phyloP scores from a whole-genome alignment of 768 basidiomycete species.

The Collybia sp. region DNA sequence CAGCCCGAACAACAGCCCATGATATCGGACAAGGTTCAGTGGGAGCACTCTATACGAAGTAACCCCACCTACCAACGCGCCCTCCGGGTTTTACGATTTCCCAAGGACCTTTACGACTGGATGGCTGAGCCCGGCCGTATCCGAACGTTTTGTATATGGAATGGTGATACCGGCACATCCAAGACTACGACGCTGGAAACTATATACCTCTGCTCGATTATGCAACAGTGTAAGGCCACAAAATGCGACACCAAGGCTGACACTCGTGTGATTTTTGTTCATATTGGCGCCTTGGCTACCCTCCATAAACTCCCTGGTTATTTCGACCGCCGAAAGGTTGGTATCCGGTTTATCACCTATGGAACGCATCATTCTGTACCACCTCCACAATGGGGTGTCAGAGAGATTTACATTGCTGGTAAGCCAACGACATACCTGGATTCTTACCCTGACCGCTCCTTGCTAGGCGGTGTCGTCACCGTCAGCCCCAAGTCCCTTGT shows the following conservation, averaged over 20 bases:
- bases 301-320: constrained; percentile 47
- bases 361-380: constrained; percentile 55
- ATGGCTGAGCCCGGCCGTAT: constrained; percentile 25
- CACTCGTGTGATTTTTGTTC: constrained; percentile 57
- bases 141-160: constrained; percentile 48
- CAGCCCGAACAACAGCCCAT: constrained; percentile 14
- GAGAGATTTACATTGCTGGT: constrained; percentile 44
- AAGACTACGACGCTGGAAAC: constrained; percentile 34
- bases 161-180: constrained; percentile 24
- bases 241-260: constrained; percentile 31
- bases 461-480: constrained; percentile 66
- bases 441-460: neutral
- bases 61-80: constrained; percentile 30
- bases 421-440: neutral
- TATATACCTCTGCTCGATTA: constrained; percentile 31
- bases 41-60: constrained; percentile 16
- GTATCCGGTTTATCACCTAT: constrained; percentile 61
- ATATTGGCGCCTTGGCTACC: constrained; percentile 49
- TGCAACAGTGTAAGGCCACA: constrained; percentile 38
- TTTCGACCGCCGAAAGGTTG: constrained; percentile 38
- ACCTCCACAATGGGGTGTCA: constrained; percentile 54
- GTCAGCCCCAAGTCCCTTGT: constrained; percentile 61
- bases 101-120: constrained; percentile 41
- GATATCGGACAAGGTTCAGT: constrained; percentile 11
- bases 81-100: constrained; percentile 42